Evolutionary conservation across 192 early-diverging fungal species (phyloP).

Genomic region (Gigaspora rosea): DNA sequence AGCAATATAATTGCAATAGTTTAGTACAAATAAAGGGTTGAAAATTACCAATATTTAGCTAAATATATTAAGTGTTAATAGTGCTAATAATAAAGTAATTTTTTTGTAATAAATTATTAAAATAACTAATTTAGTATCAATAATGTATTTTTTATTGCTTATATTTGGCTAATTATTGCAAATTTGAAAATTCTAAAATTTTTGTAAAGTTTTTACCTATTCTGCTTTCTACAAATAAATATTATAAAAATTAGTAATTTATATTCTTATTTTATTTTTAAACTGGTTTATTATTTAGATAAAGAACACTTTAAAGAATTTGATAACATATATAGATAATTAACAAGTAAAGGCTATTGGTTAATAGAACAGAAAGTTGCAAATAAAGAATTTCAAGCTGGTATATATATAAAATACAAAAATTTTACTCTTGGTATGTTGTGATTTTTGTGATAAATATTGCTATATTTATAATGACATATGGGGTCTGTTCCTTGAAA

Average conservation of each 20-base stretch:
- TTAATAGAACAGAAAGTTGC: background rate
- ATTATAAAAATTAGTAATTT: background rate
- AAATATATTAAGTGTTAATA: too few species aligned
- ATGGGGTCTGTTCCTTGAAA: too few species aligned
- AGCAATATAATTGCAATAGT: too few species aligned
- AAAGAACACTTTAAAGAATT: background rate
- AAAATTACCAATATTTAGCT: too few species aligned
- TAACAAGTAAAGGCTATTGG: background rate
- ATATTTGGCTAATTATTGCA: too few species aligned
- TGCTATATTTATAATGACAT: background rate
- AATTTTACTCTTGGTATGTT: background rate
- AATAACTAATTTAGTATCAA: too few species aligned
- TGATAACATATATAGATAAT: background rate
- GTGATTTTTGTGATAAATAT: background rate
- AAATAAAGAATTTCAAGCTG: background rate
- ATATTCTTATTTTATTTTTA: background rate
- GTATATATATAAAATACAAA: background rate
- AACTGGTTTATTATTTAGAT: background rate
- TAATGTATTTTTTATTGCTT: too few species aligned
- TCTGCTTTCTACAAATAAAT: background rate
- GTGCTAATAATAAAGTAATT: too few species aligned
- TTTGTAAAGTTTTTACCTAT: too few species aligned
- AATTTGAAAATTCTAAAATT: too few species aligned
- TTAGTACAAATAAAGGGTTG: too few species aligned
- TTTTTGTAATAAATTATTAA: too few species aligned